Evolutionary conservation across 148 eudicot genomes (phyloP).

Genomic region (Arbutus unedo): DNA sequence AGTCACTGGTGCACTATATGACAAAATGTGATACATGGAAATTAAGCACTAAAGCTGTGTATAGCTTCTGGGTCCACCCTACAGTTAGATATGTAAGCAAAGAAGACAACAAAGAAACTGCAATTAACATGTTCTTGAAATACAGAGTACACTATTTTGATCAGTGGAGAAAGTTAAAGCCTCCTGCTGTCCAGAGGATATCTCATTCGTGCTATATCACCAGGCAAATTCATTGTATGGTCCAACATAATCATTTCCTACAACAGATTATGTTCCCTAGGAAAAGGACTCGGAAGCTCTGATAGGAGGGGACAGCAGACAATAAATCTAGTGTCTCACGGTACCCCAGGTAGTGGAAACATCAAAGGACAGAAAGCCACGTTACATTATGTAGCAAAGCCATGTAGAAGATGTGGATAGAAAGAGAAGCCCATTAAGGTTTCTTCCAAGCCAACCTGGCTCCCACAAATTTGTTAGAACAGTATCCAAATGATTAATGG

Average conservation of each 20-base stretch:
- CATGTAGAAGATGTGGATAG: background rate
- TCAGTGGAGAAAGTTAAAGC: background rate
- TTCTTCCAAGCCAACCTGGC: slow-evolving; percentile 6
- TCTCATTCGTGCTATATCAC: background rate
- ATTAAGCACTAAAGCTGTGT: background rate
- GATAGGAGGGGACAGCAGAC: slow-evolving; percentile 8
- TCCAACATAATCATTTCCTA: background rate
- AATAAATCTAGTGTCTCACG: slow-evolving; percentile 2
- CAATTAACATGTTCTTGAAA: slow-evolving; percentile 9
- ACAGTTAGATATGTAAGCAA: background rate
- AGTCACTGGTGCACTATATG: background rate
- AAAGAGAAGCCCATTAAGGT: slow-evolving; percentile 6
- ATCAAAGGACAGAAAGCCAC: slow-evolving; percentile 3
- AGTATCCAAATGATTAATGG: background rate
- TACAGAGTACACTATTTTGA: background rate
- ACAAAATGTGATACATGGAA: background rate
- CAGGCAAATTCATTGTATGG: background rate
- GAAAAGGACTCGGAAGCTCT: slow-evolving; percentile 10
- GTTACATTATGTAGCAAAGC: background rate
- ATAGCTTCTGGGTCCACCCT: slow-evolving; percentile 3
- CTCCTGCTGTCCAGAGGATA: background rate
- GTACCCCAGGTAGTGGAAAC: slow-evolving; percentile 8
- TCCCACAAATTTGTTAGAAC: background rate
- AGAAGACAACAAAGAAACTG: background rate
- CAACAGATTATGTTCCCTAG: slow-evolving; percentile 8